A percentile compares a stretch with the other conserved stretches of the same genome.
Evolutionary conservation across 257 asterid species (phyloP).

Genomic region (Ocimum tenuiflorum): DNA sequence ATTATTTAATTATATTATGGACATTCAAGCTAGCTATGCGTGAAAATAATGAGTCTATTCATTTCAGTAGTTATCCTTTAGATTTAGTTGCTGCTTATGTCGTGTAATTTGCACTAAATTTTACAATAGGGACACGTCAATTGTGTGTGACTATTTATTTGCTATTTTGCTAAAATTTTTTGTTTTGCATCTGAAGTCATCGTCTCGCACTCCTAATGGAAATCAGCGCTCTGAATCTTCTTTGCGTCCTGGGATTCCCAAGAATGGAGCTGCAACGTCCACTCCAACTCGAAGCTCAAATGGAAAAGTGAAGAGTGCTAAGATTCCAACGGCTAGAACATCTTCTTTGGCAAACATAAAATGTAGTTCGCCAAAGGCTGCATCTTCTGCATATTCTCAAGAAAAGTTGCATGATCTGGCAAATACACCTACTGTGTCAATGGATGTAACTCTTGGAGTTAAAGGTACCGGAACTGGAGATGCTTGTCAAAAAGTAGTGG

Average conservation of each 20-base stretch:
- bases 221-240: conserved; percentile 32
- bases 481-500: conserved; percentile 22
- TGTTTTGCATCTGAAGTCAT: conserved; percentile 52
- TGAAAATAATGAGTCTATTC: neutral
- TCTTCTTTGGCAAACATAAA: conserved; percentile 23
- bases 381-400: conserved; percentile 17
- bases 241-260: conserved; percentile 31
- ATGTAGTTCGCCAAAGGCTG: conserved; percentile 25
- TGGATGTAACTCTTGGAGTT: conserved; percentile 27
- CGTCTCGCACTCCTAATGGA: conserved; percentile 55
- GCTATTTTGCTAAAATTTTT: conserved; percentile 15
- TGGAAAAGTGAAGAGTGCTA: conserved; percentile 46
- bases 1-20: conserved; percentile 8
- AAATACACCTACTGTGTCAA: conserved; percentile 11
- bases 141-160: neutral
- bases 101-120: neutral
- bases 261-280: conserved; percentile 33
- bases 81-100: neutral
- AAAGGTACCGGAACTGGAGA: conserved; percentile 22
- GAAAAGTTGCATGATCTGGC: conserved; percentile 26
- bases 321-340: conserved; percentile 34
- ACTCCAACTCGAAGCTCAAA: conserved; percentile 44
- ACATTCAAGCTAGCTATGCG: conserved; percentile 4
- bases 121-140: neutral
- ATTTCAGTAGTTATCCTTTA: conserved; percentile 8